Percentiles rank a stretch among this genome's conserved stretches.
Conservation (phyloP, 257 asterid genomes). For the Perilla frutescens region DNA sequence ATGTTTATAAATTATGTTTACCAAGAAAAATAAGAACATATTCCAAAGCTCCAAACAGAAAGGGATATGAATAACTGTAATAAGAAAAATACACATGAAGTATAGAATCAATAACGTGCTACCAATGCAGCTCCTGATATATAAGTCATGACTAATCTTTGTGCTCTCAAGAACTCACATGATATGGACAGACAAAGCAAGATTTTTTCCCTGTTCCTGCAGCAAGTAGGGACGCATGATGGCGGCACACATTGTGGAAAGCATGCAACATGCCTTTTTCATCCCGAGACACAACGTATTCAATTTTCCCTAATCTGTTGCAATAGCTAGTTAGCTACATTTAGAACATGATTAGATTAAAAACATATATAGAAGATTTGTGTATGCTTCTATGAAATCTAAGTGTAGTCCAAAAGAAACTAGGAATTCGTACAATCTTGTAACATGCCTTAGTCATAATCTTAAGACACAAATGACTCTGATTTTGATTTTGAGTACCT, state of each 20-base stretch:
- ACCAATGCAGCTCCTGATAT: conserved; percentile 1
- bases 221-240: conserved; percentile 84
- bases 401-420: background rate
- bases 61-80: background rate
- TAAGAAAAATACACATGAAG: background rate
- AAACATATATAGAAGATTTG: background rate
- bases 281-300: conserved; percentile 79
- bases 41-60: background rate
- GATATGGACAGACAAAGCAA: conserved; percentile 92
- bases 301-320: conserved; percentile 79
- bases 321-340: conserved; percentile 37
- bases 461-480: background rate
- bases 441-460: background rate
- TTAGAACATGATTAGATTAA: background rate
- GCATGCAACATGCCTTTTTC: conserved; percentile 63
- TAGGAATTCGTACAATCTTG: background rate
- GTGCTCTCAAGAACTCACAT: conserved; percentile 61
- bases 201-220: conserved; percentile 71
- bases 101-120: background rate
- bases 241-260: conserved; percentile 94
- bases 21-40: background rate
- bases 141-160: background rate
- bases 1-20: background rate
- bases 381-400: background rate
- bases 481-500: conserved; percentile 49